phyloP scores from a whole-genome alignment of 495 filamentous ascomycete genomes.

The Hypoxylon intermedium region DNA sequence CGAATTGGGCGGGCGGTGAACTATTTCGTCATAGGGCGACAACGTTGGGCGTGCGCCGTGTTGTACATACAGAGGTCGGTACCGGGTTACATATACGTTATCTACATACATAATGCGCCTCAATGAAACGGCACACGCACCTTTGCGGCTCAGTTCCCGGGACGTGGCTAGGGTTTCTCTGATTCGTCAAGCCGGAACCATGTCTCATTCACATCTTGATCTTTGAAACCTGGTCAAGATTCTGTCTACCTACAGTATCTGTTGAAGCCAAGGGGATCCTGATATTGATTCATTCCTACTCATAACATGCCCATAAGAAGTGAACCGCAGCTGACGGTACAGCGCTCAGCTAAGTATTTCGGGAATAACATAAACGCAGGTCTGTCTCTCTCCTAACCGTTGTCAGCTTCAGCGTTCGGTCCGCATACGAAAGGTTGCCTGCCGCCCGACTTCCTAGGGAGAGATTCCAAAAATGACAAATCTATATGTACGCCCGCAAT shows the following conservation, averaged over 20 bases:
- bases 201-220: slow-evolving; percentile 26
- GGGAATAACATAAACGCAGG: slow-evolving; percentile 9
- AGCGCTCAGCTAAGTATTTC: neutral
- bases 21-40: slow-evolving; percentile 33
- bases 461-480: slow-evolving; percentile 20
- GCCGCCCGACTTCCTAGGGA: neutral
- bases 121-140: slow-evolving; percentile 28
- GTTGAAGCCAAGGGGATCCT: neutral
- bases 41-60: neutral
- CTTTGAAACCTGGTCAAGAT: no score
- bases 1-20: slow-evolving; percentile 11
- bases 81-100: neutral
- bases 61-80: neutral
- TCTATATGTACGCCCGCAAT: slow-evolving; percentile 18
- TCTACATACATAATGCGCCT: slow-evolving; percentile 30
- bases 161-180: slow-evolving; percentile 18
- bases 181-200: slow-evolving; percentile 17
- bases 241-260: no score
- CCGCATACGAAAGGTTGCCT: slow-evolving; percentile 6
- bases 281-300: neutral
- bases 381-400: neutral
- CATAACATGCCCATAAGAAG: slow-evolving; percentile 2
- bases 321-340: neutral
- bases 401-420: slow-evolving; percentile 11
- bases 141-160: slow-evolving; percentile 31